phyloP scores from a whole-genome alignment of 768 basidiomycete species.

The Mycena latifolia region DNA sequence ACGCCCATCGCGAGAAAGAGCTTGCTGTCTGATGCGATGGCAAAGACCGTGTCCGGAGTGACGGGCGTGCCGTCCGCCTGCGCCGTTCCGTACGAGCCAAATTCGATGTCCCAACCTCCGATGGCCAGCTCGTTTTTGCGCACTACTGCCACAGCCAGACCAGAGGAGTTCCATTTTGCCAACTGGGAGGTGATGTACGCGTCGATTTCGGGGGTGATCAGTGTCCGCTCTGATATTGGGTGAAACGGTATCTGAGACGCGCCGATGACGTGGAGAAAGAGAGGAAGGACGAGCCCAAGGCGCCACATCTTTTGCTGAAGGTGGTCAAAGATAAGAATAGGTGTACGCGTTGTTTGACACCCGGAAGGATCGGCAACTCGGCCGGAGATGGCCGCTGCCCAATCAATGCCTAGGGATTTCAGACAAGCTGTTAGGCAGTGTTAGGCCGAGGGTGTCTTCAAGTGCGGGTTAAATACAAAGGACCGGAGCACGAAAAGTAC shows the following conservation, averaged over 20 bases:
- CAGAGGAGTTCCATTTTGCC: constrained; percentile 51
- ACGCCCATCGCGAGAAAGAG: constrained; percentile 53
- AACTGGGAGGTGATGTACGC: constrained; percentile 38
- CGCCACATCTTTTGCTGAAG: neutral
- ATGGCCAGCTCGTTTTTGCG: constrained; percentile 44
- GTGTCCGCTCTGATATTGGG: neutral
- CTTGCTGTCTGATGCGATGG: constrained; percentile 60
- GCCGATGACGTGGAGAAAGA: neutral
- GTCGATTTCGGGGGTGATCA: constrained; percentile 31
- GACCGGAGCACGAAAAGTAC: too few relatives aligned
- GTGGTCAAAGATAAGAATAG: too few relatives aligned
- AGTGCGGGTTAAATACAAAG: too few relatives aligned
- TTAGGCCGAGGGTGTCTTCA: too few relatives aligned
- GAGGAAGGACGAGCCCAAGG: neutral
- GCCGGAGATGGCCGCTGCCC: too few relatives aligned
- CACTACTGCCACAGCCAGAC: constrained; percentile 54
- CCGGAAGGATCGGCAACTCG: too few relatives aligned
- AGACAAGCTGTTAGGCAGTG: too few relatives aligned
- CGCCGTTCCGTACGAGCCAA: constrained; percentile 53
- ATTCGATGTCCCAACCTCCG: constrained; percentile 50
- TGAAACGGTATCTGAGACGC: constrained; percentile 9
- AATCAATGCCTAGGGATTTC: too few relatives aligned
- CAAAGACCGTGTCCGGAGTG: constrained; percentile 58
- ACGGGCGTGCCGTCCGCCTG: constrained; percentile 48
- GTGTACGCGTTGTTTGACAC: too few relatives aligned